A percentile compares a stretch with the other conserved stretches of the same genome.
phyloP scores from a whole-genome alignment of 1,284 basidiomycete genomes.

The Boletellus deceptivus region DNA sequence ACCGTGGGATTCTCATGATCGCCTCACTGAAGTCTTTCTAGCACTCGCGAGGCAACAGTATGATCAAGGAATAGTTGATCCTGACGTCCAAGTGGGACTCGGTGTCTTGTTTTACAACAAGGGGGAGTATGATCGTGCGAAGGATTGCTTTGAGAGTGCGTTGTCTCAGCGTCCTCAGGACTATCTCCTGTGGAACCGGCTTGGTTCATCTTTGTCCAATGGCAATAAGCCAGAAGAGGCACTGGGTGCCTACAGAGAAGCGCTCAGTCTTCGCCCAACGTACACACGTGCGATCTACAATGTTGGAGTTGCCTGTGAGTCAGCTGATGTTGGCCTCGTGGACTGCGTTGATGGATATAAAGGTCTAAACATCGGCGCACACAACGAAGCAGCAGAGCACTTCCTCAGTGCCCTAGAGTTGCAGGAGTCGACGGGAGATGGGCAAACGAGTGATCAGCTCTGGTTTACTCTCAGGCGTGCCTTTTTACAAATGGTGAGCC shows the following conservation, averaged over 20 bases:
- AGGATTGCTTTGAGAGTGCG: conserved; percentile 90
- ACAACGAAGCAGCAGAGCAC: conserved; percentile 96
- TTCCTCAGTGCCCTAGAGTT: conserved; percentile 90
- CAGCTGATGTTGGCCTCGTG: neutral
- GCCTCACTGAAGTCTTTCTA: conserved; percentile 84
- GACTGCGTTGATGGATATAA: conserved; percentile 3
- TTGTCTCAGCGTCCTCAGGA: conserved; percentile 83
- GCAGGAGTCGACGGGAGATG: conserved; percentile 59
- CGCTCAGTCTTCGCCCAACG: conserved; percentile 89
- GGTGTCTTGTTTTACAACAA: conserved; percentile 93
- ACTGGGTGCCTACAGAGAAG: conserved; percentile 91
- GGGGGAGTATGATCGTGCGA: conserved; percentile 74
- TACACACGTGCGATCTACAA: conserved; percentile 99
- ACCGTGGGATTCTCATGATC: conserved; percentile 84
- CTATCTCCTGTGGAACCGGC: conserved; percentile 94
- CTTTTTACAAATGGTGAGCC: conserved; percentile 74
- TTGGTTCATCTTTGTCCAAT: conserved; percentile 95
- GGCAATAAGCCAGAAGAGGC: conserved; percentile 95
- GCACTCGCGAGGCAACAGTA: conserved; percentile 82
- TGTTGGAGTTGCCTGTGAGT: conserved; percentile 90
- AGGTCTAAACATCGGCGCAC: conserved; percentile 94
- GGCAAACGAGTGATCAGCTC: conserved; percentile 77
- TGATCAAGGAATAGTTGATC: conserved; percentile 70
- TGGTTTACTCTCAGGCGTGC: conserved; percentile 93
- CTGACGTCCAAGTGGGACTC: conserved; percentile 92